Evolutionary conservation across 495 filamentous ascomycete species (phyloP), one percentile per base, ranked within the genome.

Genomic region (Rusavskia elegans): DNA sequence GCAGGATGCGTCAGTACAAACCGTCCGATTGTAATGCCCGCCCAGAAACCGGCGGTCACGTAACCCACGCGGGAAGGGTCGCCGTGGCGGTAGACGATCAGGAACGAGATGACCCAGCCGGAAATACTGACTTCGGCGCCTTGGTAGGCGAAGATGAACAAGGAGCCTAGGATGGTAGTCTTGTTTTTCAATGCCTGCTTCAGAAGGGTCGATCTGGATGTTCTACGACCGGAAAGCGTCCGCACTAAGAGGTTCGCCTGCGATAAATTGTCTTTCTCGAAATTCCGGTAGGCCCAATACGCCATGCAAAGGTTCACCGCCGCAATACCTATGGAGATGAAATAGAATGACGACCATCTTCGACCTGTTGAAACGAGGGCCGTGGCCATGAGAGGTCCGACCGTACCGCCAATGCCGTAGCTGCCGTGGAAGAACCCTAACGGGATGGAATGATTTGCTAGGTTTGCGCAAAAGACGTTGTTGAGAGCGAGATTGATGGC

Each of bases 41-140:
- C 84, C 87, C 87, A 89, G 65, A 89, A 93, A 5, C 85, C 87
- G 0, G 84, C 71, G 20, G 84, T 88, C 3, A 90, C 85, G 61
- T 88, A 89, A 16, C 87, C 86, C 9, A 89, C 82, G 3, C 70
- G 66, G 8, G 72, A 66, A 3, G 83, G 82, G 53, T 81, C 67
- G 11, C 83, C 84, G 58, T 76, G 64, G 19, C 86, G 83, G 52
- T 78, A 74, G 35, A 68, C 75, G 62, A 89, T 84, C 35, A 89
- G 65, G 68, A 87, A 88, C 4, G 82, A 83, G 44, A 88, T 84
- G 16, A 88, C 79, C 88, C 85, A 93, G 21, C 85, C 81, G 0
- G 84, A 85, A 58, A 85, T 79, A 19, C 77, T 79, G 6, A 87
- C 84, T 61, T 88, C 84, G 36, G 82, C 83, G 30, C 83, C 84